A percentile compares a stretch with the other conserved stretches of the same genome.
Evolutionary conservation across 2,329 filamentous ascomycete genomes (phyloP).

Genomic region (Microdochium nivale): DNA sequence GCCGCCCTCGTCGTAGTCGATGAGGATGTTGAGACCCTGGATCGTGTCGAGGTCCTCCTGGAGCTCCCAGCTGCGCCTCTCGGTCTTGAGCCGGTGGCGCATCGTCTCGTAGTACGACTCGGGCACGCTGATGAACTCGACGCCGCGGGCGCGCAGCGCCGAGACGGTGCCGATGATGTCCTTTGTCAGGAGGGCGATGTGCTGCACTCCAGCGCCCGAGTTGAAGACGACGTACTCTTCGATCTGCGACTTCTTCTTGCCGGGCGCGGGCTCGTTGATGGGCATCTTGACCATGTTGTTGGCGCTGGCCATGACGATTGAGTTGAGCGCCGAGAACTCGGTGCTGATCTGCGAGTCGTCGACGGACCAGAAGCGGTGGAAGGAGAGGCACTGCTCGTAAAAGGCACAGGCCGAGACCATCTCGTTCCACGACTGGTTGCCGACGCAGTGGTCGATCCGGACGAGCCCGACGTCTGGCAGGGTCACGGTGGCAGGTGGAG

Average conservation of each 20-base stretch:
- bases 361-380: constrained; percentile 96
- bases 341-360: constrained; percentile 91
- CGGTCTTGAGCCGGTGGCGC: constrained; percentile 60
- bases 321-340: constrained; percentile 82
- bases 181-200: constrained; percentile 76
- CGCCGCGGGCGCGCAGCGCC: constrained; percentile 73
- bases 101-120: constrained; percentile 78
- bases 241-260: constrained; percentile 89
- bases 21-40: constrained; percentile 73
- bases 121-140: constrained; percentile 89
- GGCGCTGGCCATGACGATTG: constrained; percentile 80
- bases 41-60: constrained; percentile 74
- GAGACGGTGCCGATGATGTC: constrained; percentile 73
- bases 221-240: constrained; percentile 92
- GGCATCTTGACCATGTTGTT: constrained; percentile 94
- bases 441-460: constrained; percentile 91
- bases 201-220: constrained; percentile 81
- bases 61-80: constrained; percentile 52
- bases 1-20: constrained; percentile 90
- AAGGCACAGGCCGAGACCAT: constrained; percentile 62
- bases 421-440: constrained; percentile 92
- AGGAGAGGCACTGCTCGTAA: constrained; percentile 83
- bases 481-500: constrained; percentile 24
- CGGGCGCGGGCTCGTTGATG: constrained; percentile 89
- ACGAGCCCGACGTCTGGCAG: constrained; percentile 60